Evolutionary conservation across 306 rosid species (phyloP).

Genomic region (Delonix regia): DNA sequence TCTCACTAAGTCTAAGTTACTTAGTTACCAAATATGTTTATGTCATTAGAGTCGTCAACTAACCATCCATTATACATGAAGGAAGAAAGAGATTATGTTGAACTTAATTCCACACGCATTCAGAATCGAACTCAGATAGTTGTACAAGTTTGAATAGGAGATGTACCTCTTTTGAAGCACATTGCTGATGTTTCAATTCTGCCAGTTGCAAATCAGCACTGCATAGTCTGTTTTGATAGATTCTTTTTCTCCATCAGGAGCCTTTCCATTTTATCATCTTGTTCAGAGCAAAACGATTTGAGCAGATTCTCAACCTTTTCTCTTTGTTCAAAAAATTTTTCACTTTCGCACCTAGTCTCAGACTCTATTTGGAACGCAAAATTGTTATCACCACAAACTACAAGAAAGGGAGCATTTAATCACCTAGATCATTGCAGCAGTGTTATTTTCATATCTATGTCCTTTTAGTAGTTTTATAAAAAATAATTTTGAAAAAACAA

Average conservation of each 20-base stretch:
- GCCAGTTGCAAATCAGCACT: not conserved
- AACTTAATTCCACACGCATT: not conserved
- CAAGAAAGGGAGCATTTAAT: constrained; percentile 31
- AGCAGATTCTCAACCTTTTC: constrained; percentile 67
- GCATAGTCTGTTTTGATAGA: no score
- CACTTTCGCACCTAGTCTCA: constrained; percentile 59
- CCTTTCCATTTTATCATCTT: constrained; percentile 46
- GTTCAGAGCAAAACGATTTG: constrained; percentile 60
- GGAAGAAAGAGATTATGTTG: not conserved
- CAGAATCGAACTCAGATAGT: not conserved
- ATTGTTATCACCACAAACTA: constrained; percentile 31
- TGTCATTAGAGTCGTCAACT: not conserved
- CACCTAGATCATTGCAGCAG: constrained; percentile 38
- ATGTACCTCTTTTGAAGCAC: not conserved
- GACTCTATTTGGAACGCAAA: constrained; percentile 49
- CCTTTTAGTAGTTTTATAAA: no score
- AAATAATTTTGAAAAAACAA: no score
- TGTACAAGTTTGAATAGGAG: not conserved
- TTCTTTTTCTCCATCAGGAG: no score
- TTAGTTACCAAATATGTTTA: not conserved
- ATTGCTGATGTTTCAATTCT: not conserved
- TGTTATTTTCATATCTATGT: no score
- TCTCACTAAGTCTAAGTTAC: not conserved
- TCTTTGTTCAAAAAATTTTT: constrained; percentile 52
- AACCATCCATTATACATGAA: no score